Conservation (phyloP, 1,139 yeast genomes). For the Saccharomyces uvarum region DNA sequence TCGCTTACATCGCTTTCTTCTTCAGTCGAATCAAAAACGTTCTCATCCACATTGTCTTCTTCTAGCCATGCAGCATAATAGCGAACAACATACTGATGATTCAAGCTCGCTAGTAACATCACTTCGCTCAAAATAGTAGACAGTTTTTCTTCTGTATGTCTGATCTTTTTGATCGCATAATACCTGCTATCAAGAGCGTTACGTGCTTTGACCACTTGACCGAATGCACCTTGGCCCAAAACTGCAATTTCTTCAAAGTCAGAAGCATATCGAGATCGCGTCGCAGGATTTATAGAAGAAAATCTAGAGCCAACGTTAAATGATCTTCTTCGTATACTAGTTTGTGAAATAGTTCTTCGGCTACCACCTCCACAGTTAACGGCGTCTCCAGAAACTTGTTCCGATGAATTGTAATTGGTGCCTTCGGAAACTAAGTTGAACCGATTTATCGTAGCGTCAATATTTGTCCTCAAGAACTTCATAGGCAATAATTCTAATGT, state of each 20-base stretch:
- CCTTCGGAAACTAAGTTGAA: slow-evolving; percentile 13
- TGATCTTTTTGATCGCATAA: slow-evolving; percentile 87
- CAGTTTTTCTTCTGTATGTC: slow-evolving; percentile 71
- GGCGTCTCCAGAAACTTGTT: background rate
- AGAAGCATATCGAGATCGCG: slow-evolving; percentile 53
- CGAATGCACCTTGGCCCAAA: slow-evolving; percentile 94
- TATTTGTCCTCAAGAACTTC: slow-evolving; percentile 68
- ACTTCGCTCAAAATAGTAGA: slow-evolving; percentile 85
- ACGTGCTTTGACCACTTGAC: slow-evolving; percentile 93
- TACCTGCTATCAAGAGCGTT: slow-evolving; percentile 88
- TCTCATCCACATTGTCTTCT: slow-evolving; percentile 50
- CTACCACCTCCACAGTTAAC: background rate
- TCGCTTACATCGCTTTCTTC: slow-evolving; percentile 22
- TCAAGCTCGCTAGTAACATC: slow-evolving; percentile 78
- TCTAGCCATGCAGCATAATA: slow-evolving; percentile 98
- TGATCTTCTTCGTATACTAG: slow-evolving; percentile 33
- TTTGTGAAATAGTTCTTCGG: slow-evolving; percentile 2
- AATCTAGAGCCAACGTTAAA: slow-evolving; percentile 35
- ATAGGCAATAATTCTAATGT: slow-evolving; percentile 80
- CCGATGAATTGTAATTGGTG: slow-evolving; percentile 9
- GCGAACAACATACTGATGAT: slow-evolving; percentile 91
- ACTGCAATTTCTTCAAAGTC: slow-evolving; percentile 93
- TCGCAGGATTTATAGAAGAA: slow-evolving; percentile 28
- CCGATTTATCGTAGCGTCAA: slow-evolving; percentile 32
- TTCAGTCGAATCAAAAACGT: slow-evolving; percentile 31